phyloP scores from a whole-genome alignment of 257 asterid genomes.

The Vinca minor region DNA sequence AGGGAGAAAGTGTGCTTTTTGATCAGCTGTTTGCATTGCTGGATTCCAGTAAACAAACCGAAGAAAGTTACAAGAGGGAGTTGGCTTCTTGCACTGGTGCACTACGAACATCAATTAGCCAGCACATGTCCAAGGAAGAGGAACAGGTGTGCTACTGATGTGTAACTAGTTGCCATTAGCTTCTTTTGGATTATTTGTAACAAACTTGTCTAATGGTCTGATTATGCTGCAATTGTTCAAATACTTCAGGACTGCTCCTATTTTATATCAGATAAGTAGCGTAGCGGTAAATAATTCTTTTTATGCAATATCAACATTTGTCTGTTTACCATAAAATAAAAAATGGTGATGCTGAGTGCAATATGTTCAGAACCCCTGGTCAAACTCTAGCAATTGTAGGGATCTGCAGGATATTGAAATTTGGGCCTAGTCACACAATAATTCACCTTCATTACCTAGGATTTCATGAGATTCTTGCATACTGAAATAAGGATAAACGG shows the following conservation, averaged over 20 bases:
- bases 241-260: neutral
- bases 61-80: constrained; percentile 80
- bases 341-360: neutral
- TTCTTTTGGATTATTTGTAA: neutral
- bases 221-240: neutral
- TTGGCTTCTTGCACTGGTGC: constrained; percentile 96
- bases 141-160: constrained; percentile 56
- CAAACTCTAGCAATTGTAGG: neutral
- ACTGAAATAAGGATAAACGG: neutral
- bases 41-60: constrained; percentile 49
- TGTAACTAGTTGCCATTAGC: neutral
- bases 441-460: neutral
- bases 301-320: neutral
- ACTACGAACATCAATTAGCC: constrained; percentile 87
- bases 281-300: neutral
- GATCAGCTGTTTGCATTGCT: constrained; percentile 83
- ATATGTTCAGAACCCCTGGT: neutral
- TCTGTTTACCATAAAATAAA: neutral
- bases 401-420: constrained; percentile 1
- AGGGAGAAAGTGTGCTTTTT: constrained; percentile 90
- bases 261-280: neutral
- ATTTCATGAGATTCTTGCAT: no score
- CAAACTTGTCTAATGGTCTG: neutral
- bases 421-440: neutral
- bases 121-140: constrained; percentile 99